Evolutionary conservation across 768 basidiomycete genomes (phyloP).

Genomic region (Amanita molliuscula): DNA sequence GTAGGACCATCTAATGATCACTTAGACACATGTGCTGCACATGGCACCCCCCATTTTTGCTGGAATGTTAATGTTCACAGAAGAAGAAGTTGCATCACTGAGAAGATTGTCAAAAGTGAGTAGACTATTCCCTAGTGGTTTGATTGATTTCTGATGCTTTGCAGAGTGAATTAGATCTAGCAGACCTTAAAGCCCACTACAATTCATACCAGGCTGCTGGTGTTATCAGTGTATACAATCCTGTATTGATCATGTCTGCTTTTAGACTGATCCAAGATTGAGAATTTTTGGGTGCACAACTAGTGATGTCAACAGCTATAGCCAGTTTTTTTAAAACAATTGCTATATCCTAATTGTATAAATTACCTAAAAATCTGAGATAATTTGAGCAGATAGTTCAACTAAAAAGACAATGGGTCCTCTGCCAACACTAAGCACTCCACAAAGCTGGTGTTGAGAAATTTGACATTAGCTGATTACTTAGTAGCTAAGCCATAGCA

Average conservation of each 20-base stretch:
- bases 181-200: conserved; percentile 8
- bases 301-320: too few species aligned
- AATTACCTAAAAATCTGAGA: too few species aligned
- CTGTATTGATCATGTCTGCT: conserved; percentile 9
- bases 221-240: conserved; percentile 10
- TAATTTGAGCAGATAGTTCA: too few species aligned
- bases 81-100: conserved; percentile 7
- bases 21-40: conserved; percentile 9
- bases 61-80: conserved; percentile 11
- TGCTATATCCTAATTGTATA: too few species aligned
- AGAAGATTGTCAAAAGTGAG: conserved; percentile 5
- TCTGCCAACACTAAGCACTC: too few species aligned
- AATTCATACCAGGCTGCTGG: conserved; percentile 9
- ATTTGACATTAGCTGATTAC: too few species aligned
- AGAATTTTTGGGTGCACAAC: conserved; percentile 10
- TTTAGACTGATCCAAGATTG: background rate
- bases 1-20: conserved; percentile 6
- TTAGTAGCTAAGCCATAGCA: too few species aligned
- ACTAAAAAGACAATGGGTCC: too few species aligned
- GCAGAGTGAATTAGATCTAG: conserved; percentile 7
- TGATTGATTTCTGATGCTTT: background rate
- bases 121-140: background rate
- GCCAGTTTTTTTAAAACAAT: too few species aligned
- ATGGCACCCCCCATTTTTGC: conserved; percentile 4
- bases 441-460: too few species aligned